phyloP scores from a whole-genome alignment of 495 filamentous ascomycete genomes.

The Sordaria brevicollis region DNA sequence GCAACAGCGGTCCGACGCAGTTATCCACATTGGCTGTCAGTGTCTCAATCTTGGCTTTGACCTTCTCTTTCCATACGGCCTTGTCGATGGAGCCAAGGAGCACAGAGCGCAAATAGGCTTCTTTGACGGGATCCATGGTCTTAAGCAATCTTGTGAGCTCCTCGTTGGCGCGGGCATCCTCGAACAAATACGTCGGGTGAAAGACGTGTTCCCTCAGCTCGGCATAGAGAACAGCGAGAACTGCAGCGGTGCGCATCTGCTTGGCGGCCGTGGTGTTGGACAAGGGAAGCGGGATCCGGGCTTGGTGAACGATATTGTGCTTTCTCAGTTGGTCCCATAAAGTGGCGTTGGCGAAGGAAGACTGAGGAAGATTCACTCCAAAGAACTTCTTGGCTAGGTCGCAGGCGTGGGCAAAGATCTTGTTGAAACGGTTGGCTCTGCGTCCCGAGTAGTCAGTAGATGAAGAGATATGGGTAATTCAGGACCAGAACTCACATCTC shows the following conservation, averaged over 20 bases:
- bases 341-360: not conserved
- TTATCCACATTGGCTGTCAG: not conserved
- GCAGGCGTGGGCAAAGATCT: not conserved
- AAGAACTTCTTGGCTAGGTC: constrained; percentile 2
- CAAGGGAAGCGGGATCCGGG: constrained; percentile 7
- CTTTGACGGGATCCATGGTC: not conserved
- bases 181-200: constrained; percentile 10
- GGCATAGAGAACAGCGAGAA: constrained; percentile 3
- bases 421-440: not conserved
- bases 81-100: constrained; percentile 3
- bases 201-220: constrained; percentile 10
- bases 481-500: not conserved
- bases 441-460: not conserved
- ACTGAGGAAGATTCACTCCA: not conserved
- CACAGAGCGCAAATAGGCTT: constrained; percentile 10
- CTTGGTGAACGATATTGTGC: not conserved
- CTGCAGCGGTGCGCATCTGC: constrained; percentile 14
- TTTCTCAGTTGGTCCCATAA: constrained; percentile 1
- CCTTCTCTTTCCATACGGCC: not conserved
- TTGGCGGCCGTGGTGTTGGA: constrained; percentile 9
- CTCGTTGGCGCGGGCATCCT: not conserved
- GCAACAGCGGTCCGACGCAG: not conserved
- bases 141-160: constrained; percentile 1
- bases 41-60: not conserved
- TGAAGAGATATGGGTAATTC: not conserved